Conservation (phyloP, 2,329 filamentous ascomycete species). For the Decorospora gaudefroyi region DNA sequence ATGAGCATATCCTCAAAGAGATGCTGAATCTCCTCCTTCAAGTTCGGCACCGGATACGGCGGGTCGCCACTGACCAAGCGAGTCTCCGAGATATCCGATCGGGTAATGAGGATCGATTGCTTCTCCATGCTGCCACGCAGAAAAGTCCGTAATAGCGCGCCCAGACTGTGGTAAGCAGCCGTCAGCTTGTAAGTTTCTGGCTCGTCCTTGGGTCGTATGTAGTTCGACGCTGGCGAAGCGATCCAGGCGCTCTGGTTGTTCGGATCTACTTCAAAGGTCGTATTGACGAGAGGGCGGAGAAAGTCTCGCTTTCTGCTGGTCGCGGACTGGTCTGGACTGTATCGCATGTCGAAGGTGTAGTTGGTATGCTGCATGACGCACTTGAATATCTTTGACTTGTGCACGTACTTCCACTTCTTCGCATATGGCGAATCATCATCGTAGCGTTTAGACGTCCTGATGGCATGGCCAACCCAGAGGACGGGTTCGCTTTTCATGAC, state of each 20-base stretch:
- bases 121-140: conserved; percentile 41
- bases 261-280: conserved; percentile 23
- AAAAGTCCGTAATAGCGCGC: conserved; percentile 42
- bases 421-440: conserved; percentile 26
- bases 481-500: conserved; percentile 43
- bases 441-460: conserved; percentile 37
- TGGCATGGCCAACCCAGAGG: conserved; percentile 45
- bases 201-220: conserved; percentile 31
- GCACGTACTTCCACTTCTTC: conserved; percentile 38
- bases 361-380: conserved; percentile 45
- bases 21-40: conserved; percentile 36
- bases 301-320: conserved; percentile 35
- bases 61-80: conserved; percentile 36
- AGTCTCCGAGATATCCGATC: conserved; percentile 44
- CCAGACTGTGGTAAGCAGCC: conserved; percentile 42
- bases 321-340: conserved; percentile 33
- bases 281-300: conserved; percentile 38
- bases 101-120: conserved; percentile 34
- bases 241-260: conserved; percentile 19
- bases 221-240: conserved; percentile 28
- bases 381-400: conserved; percentile 44
- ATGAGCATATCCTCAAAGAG: conserved; percentile 48
- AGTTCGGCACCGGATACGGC: conserved; percentile 35
- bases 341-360: conserved; percentile 43
- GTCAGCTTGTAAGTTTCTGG: conserved; percentile 37